Base-by-base conservation (phyloP, 176 grass and related monocot genomes). In the Rhipidocladum racemiflorum region DNA sequence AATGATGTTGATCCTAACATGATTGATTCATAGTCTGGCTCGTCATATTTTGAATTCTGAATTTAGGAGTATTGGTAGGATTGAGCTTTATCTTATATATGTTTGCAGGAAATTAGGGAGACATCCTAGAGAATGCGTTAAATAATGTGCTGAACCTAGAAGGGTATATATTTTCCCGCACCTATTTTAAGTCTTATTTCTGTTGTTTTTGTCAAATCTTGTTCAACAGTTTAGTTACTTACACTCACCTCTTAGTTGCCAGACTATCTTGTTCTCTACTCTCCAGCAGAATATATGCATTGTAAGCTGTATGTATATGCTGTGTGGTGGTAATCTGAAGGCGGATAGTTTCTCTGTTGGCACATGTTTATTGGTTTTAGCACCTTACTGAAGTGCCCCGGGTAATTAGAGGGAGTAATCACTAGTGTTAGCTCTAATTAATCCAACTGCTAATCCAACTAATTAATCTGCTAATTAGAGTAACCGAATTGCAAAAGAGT, bases 1-100 rank as follows among this genome's bases (percentile, higher is more conserved):
- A 57, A 69, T 57, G 39, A 72, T 72, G 53, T 35, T 82, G 23
- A 46, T 71, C 36, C 24, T 72, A 70, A 32, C 24, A 82, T 35
- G 7, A 0, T 54, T 82, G 67, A 21, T 82, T 45, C 27, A 16
- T 69, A 45, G 23, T 61, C 61, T 49, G 7, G 10, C 2, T 44
- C 6, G 14, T 9, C 44, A 23, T 53, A 36, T 49, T 38, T 28
- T 50, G 42, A 62, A 46, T 24, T 20, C 40, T 62, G 20, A 49
- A 81, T 55, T 69, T 59, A 43, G 15, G 23, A 42, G 32, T 35
- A 28, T 20, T 8, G 6, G 23, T 12, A 68, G 46, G 12, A 34
- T 29, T 29, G 13, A 32, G 24, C 28, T 70, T 32, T 21, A 43
- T 60, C 25, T 46, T 55, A 32, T n/a, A 24, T 42, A 67, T 36